Percentiles rank a stretch among this genome's conserved stretches.
These are phyloP conservation scores for Puccinia polysora DNA, from an alignment of 1,284 basidiomycete species.

Conservation along the genomic window DNA sequence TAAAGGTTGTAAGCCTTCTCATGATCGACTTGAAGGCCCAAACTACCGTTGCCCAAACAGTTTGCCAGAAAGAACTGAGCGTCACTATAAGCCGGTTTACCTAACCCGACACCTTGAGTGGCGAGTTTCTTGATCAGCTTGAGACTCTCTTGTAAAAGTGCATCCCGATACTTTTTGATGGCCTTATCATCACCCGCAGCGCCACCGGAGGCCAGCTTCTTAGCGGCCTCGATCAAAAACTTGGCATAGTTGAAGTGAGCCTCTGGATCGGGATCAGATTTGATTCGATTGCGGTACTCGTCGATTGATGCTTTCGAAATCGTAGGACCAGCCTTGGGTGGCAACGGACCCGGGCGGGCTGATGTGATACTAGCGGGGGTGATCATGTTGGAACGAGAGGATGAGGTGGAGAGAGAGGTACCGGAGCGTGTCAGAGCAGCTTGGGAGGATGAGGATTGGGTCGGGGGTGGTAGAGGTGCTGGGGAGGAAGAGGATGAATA, in stretches of 20 bases:
- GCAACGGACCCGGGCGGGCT: conserved; percentile 18
- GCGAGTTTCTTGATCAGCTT: conserved; percentile 88
- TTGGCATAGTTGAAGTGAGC: conserved; percentile 97
- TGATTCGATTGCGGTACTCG: conserved; percentile 92
- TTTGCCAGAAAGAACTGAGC: conserved; percentile 99
- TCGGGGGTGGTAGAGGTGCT: not conserved
- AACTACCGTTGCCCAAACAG: conserved; percentile 88
- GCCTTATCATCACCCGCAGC: conserved; percentile 53
- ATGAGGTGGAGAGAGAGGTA: conserved; percentile 14
- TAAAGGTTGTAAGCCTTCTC: conserved; percentile 98
- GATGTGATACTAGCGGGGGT: not conserved
- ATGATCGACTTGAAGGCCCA: conserved; percentile 92
- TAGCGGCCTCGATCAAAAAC: conserved; percentile 98
- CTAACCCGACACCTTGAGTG: conserved; percentile 63
- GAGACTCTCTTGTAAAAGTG: conserved; percentile 78
- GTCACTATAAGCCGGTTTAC: conserved; percentile 71
- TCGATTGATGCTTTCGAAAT: conserved; percentile 92
- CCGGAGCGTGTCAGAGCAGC: conserved; percentile 13
- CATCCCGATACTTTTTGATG: conserved; percentile 75
- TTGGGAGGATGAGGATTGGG: not conserved
- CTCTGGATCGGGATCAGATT: conserved; percentile 94
- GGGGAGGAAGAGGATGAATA: not conserved
- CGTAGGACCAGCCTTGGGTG: conserved; percentile 49
- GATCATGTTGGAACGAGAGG: conserved; percentile 19
- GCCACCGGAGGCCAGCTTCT: conserved; percentile 58